phyloP scores from a whole-genome alignment of 108 stramenopile genomes.

The Skeletonema potamos region DNA sequence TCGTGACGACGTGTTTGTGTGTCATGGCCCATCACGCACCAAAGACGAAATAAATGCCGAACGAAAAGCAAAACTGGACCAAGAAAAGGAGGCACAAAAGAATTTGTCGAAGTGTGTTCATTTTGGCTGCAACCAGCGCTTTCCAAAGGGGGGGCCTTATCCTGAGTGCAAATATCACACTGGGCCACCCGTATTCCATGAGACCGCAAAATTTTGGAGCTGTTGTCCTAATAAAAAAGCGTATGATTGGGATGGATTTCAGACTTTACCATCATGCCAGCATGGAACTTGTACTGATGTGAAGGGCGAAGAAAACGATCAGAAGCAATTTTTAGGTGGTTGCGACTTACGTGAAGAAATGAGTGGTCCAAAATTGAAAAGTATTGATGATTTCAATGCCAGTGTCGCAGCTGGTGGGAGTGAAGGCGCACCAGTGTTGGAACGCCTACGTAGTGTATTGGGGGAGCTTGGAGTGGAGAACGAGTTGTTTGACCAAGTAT shows the following conservation, averaged over 20 bases:
- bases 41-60: conserved; percentile 50
- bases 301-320: conserved; percentile 52
- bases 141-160: conserved; percentile 75
- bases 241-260: conserved; percentile 88
- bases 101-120: conserved; percentile 73
- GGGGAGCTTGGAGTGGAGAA: conserved; percentile 75
- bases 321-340: conserved; percentile 81
- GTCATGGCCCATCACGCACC: conserved; percentile 66
- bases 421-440: conserved; percentile 76
- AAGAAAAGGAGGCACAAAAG: conserved; percentile 42
- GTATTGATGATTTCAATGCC: conserved; percentile 88
- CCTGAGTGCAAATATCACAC: conserved; percentile 86
- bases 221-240: conserved; percentile 93
- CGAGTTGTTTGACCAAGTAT: conserved; percentile 84
- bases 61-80: conserved; percentile 34
- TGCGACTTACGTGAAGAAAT: conserved; percentile 74
- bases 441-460: conserved; percentile 63
- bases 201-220: conserved; percentile 96
- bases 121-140: conserved; percentile 88
- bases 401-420: conserved; percentile 73
- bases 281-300: conserved; percentile 77
- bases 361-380: conserved; percentile 54
- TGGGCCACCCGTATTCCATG: conserved; percentile 96
- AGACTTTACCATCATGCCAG: conserved; percentile 75
- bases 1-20: conserved; percentile 75